Conservation (phyloP, 768 basidiomycete species). For the Leucosporidium yakuticum region DNA sequence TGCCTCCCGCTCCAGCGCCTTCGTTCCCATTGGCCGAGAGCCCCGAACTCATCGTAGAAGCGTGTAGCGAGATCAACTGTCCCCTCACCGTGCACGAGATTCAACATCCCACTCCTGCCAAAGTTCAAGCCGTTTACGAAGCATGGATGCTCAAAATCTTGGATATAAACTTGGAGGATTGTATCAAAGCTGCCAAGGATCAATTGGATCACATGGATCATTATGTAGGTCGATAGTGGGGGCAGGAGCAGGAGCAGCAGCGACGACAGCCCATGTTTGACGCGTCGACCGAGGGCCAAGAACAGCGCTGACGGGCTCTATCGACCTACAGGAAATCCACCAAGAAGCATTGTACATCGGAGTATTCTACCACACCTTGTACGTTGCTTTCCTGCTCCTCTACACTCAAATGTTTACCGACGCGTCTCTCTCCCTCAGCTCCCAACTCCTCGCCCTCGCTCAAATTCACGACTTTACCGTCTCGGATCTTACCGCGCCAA, state of each 20-base stretch:
- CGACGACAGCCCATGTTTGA: background rate
- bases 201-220: constrained; percentile 35
- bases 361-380: constrained; percentile 33
- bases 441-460: constrained; percentile 32
- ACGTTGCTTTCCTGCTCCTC: background rate
- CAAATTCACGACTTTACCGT: constrained; percentile 35
- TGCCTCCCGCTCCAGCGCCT: too few relatives aligned
- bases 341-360: constrained; percentile 36
- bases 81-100: too few relatives aligned
- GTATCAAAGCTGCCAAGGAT: constrained; percentile 29
- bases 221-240: constrained; percentile 11
- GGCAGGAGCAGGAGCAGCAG: background rate
- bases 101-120: too few relatives aligned
- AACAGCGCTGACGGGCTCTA: too few relatives aligned
- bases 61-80: too few relatives aligned
- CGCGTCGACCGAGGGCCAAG: background rate
- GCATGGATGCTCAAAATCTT: constrained; percentile 6
- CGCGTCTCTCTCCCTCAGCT: constrained; percentile 18
- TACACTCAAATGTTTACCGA: background rate
- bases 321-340: constrained; percentile 24
- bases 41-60: too few relatives aligned
- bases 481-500: constrained; percentile 35
- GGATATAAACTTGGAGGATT: constrained; percentile 30
- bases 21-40: too few relatives aligned
- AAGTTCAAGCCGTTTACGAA: too few relatives aligned